Evolutionary conservation across 108 stramenopile species (phyloP), one percentile per base, ranked within the genome.

Genomic region (Mayamaea pseudoterrestris): DNA sequence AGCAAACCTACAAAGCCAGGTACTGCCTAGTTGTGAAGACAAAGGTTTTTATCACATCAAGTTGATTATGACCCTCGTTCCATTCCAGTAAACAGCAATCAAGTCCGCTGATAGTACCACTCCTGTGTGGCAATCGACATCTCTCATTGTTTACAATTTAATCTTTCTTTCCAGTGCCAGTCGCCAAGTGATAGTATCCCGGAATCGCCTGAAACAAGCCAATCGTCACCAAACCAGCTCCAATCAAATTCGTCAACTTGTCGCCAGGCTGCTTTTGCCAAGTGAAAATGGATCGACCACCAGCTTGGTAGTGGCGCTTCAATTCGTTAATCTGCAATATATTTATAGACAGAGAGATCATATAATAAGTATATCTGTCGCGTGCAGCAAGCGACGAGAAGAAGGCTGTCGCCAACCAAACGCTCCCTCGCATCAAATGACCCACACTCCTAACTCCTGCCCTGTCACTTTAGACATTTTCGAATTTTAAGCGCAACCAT

Each of bases 261-360:
- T 79, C 78, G 30, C 71, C 70, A 0, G 70, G 70, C 34, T 79
- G 78, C 36, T 79, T 79, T 27, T 69, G 53, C 78, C 78, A 79
- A 37, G 78, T 79, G 46, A 67, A 74, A 21, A 65, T 65, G 16
- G 26, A 28, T 30, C 78, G 73, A n/a, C 78, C 78, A 14, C 55
- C 54, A 23, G 30, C 47, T 61, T 78, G 77, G 44, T 74, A 47
- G 40, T 57, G 61, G 54, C 73, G 71, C 13, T 47, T 74, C 51
- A 74, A 63, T 66, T 67, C 66, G 28, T 73, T 66, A 69, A 73
- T 44, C 36, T 39, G 43, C 2, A 26, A 2, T 16, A 4, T 42
- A 41, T 28, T 23, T n/a, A n/a, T 3, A 31, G 3, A 22, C 22
- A 41, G 4, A 20, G 24, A n/a, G 29, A 42, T 28, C 18, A 55